Evolutionary conservation across 2,329 filamentous ascomycete species (phyloP), one percentile per base, ranked within the genome.

Genomic region (Lasiodiplodia sp.): DNA sequence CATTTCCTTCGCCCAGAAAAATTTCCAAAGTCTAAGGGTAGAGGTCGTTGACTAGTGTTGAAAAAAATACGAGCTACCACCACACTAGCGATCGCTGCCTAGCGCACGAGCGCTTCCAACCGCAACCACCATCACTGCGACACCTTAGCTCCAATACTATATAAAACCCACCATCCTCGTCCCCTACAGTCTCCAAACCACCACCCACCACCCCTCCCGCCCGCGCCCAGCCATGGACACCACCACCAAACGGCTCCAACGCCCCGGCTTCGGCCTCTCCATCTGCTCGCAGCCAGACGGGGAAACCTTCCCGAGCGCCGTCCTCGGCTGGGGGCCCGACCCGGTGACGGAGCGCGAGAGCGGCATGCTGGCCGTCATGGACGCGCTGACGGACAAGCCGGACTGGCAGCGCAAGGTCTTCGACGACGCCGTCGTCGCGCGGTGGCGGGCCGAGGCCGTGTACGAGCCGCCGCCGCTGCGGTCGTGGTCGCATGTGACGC

Each of bases 351-450:
- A 81, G 31, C 78, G 79, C 44, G 81, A 83, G 69, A 69, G 76
- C 8, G 73, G 70, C 2, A 82, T 83, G 79, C 71, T 82, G 52
- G 69, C 70, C 5, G 68, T 81, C 40, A 80, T 83, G 75, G 78
- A 82, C 49, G 66, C 72, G 0, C 72, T 83, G 4, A 83, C 81
- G 1, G 81, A 84, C 67, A 79, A 79, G 57, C 71, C 71, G 1
- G 72, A 79, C 6, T 83, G 82, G 82, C 73, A 79, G 58, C 72
- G 73, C 38, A 82, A 82, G 70, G 75, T 82, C 14, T 75, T 77
- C 57, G 75, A 83, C 55, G 73, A 78, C 14, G 56, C 67, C 0
- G 71, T 74, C 38, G 71, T 76, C 6, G 71, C 74, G 4, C 72
- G 72, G 49, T 82, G 80, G 80, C 75, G 75, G 38, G 70, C 71